Percentiles rank a stretch among this genome's conserved stretches.
These are phyloP conservation scores for Microdochium nivale DNA, from an alignment of 2,329 filamentous ascomycete genomes.

Conservation along the genomic window DNA sequence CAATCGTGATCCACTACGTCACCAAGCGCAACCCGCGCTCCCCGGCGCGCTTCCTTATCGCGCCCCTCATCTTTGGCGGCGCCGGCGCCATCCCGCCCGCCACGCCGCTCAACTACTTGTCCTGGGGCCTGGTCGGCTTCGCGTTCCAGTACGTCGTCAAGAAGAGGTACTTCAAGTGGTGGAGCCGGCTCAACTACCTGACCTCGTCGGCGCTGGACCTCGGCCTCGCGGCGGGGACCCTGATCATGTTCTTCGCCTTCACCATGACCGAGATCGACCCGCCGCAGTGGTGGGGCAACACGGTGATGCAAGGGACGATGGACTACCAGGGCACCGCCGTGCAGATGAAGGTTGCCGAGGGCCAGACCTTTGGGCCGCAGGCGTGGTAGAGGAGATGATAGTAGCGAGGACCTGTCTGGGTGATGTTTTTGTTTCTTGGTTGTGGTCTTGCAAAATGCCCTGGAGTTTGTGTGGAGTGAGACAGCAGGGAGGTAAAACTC, in stretches of 20 bases:
- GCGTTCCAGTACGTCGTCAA: conserved; percentile 63
- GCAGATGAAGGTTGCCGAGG: conserved; percentile 40
- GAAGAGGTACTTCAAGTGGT: conserved; percentile 57
- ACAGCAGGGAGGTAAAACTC: no score
- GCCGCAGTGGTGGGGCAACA: conserved; percentile 64
- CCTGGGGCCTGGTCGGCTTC: conserved; percentile 65
- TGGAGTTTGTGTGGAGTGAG: no score
- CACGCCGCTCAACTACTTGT: conserved; percentile 64
- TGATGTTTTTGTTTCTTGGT: no score
- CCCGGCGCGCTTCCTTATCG: conserved; percentile 44
- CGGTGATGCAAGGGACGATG: conserved; percentile 49
- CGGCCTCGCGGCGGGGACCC: conserved; percentile 56
- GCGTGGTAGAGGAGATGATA: conserved; percentile 38
- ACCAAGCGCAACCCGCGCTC: conserved; percentile 42
- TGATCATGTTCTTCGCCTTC: conserved; percentile 64
- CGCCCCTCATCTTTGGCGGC: conserved; percentile 55
- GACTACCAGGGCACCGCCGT: conserved; percentile 52
- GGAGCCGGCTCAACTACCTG: conserved; percentile 66
- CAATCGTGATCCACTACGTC: conserved; percentile 41
- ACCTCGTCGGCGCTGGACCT: conserved; percentile 63
- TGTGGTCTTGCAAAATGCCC: no score
- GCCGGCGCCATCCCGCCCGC: conserved; percentile 53
- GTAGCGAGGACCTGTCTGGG: no score
- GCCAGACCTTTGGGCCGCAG: conserved; percentile 53
- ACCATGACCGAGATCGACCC: conserved; percentile 53